Evolutionary conservation across 805 yeast genomes (phyloP).

Genomic region (Teunomyces tritomae): DNA sequence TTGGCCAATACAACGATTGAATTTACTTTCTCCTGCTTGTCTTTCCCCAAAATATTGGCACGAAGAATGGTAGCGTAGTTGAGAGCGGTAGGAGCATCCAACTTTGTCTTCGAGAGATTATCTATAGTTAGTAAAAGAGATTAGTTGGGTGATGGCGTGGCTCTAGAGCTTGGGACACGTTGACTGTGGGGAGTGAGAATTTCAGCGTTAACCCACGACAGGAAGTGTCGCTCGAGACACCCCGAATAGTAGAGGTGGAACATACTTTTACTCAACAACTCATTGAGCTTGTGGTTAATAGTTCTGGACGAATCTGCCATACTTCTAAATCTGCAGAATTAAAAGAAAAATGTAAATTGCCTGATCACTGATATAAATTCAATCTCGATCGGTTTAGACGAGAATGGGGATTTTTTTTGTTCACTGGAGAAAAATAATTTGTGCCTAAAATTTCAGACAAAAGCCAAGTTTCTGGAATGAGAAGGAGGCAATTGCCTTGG

Average conservation of each 20-base stretch:
- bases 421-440: background rate
- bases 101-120: conserved; percentile 25
- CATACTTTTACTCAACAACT: conserved; percentile 37
- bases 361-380: background rate
- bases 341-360: background rate
- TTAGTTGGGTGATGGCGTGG: background rate
- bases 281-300: conserved; percentile 44
- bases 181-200: background rate
- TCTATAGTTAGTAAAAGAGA: conserved; percentile 16
- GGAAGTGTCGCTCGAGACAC: background rate
- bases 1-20: conserved; percentile 54
- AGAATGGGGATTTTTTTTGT: background rate
- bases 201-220: background rate
- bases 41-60: conserved; percentile 42
- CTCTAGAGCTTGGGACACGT: background rate
- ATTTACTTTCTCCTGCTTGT: conserved; percentile 50
- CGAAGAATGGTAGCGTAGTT: conserved; percentile 37
- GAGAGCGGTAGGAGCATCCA: conserved; percentile 33
- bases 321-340: conserved; percentile 1
- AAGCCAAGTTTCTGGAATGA: background rate
- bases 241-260: conserved; percentile 2
- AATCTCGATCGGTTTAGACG: background rate
- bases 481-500: background rate
- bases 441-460: conserved; percentile 2
- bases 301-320: conserved; percentile 42